These are phyloP conservation scores for Oxytropis ochrocephala DNA, from an alignment of 306 rosid genomes.

Conservation along the genomic window DNA sequence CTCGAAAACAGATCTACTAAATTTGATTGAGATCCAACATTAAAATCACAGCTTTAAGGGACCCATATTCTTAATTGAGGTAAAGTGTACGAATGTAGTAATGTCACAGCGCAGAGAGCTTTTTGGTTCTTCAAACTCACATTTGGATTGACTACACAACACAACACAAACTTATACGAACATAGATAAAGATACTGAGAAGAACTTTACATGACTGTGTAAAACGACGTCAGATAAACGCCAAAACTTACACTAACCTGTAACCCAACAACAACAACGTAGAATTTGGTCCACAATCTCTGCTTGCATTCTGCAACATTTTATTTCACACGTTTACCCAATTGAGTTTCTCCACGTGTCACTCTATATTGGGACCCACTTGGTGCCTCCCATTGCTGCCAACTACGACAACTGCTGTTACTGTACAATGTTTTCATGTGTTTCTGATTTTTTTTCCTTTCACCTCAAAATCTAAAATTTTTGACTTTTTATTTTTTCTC, in stretches of 20 bases:
- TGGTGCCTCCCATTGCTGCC: conserved; percentile 13
- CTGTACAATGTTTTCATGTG: conserved; percentile 3
- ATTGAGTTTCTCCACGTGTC: conserved; percentile 32
- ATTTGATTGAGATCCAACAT: neutral
- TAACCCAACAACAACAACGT: neutral
- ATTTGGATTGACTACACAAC: conserved; percentile 18
- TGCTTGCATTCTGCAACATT: conserved; percentile 7
- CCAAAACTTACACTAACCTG: conserved; percentile 25
- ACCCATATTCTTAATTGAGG: conserved; percentile 20
- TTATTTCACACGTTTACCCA: conserved; percentile 45
- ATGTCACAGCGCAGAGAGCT: neutral
- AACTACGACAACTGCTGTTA: conserved; percentile 26
- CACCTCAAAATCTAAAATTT: neutral
- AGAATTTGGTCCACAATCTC: conserved; percentile 26
- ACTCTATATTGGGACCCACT: neutral
- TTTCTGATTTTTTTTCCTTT: neutral
- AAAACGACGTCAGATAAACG: conserved; percentile 32
- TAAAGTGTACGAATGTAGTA: neutral
- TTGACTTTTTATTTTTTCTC: neutral
- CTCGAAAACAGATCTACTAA: neutral
- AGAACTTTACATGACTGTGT: neutral
- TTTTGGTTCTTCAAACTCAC: conserved; percentile 4
- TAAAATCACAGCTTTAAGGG: neutral
- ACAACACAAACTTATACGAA: neutral
- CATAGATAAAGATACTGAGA: neutral